phyloP scores from a whole-genome alignment of 108 stramenopile species.

The Nitzschia palea region DNA sequence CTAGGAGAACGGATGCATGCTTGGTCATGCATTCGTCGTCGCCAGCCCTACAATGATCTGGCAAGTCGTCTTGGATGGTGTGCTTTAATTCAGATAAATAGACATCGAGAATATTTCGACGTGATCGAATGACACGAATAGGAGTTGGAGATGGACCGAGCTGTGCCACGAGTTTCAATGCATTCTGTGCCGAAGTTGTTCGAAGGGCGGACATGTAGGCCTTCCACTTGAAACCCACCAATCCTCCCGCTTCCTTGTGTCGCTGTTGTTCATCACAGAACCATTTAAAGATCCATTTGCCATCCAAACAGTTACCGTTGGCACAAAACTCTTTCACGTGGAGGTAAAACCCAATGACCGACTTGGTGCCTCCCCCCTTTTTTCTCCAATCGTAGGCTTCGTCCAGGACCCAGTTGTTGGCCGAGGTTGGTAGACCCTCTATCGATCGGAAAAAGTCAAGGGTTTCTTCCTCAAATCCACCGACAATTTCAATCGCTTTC shows the following conservation, averaged over 20 bases:
- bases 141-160: background rate
- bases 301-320: slow-evolving; percentile 8
- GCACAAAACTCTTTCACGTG: slow-evolving; percentile 11
- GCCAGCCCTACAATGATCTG: slow-evolving; percentile 5
- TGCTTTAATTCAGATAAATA: slow-evolving; percentile 13
- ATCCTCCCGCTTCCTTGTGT: slow-evolving; percentile 8
- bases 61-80: background rate
- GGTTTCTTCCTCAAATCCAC: slow-evolving; percentile 1
- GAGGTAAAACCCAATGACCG: background rate
- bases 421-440: background rate
- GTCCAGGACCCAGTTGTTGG: background rate
- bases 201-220: background rate
- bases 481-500: slow-evolving; percentile 16
- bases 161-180: background rate
- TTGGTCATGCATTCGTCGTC: slow-evolving; percentile 7
- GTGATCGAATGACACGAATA: slow-evolving; percentile 14
- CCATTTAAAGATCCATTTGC: slow-evolving; percentile 14
- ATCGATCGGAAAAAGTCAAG: background rate
- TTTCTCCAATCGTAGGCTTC: slow-evolving; percentile 13
- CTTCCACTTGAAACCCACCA: slow-evolving; percentile 16
- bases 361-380: background rate
- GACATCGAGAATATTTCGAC: slow-evolving; percentile 10
- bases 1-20: slow-evolving; percentile 1
- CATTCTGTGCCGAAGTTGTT: background rate
- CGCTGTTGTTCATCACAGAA: slow-evolving; percentile 20